A percentile compares a stretch with the other conserved stretches of the same genome.
These are phyloP conservation scores for Orbilia oligospora DNA, from an alignment of 2,329 filamentous ascomycete species.

Conservation along the genomic window DNA sequence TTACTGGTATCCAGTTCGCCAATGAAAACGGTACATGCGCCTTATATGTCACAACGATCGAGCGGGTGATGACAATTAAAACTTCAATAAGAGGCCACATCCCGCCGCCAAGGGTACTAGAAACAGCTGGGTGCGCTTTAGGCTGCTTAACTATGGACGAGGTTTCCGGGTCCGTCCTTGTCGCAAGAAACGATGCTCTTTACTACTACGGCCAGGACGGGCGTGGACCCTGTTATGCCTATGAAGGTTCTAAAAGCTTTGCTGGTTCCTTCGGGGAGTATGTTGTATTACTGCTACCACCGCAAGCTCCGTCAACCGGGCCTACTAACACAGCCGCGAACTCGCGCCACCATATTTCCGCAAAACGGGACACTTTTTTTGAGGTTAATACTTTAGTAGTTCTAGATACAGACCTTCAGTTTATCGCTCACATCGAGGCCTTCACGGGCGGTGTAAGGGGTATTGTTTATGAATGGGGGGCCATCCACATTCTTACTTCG, in stretches of 20 bases:
- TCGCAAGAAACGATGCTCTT: conserved; percentile 94
- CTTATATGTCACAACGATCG: conserved; percentile 92
- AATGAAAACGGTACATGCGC: conserved; percentile 74
- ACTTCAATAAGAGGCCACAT: conserved; percentile 92
- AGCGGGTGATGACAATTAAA: conserved; percentile 85
- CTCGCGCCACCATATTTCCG: conserved; percentile 29
- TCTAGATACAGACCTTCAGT: conserved; percentile 90
- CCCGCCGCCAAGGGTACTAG: conserved; percentile 86
- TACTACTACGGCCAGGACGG: conserved; percentile 92
- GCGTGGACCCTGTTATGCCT: conserved; percentile 87
- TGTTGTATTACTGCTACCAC: conserved; percentile 86
- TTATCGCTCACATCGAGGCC: conserved; percentile 89
- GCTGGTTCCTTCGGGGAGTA: conserved; percentile 87
- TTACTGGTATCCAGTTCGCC: conserved; percentile 87
- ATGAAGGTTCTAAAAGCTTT: conserved; percentile 89
- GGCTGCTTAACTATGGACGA: conserved; percentile 82
- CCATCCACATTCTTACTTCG: conserved; percentile 88
- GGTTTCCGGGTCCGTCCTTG: conserved; percentile 79
- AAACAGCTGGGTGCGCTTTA: conserved; percentile 90
- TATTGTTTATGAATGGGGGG: conserved; percentile 89
- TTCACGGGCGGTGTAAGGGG: conserved; percentile 83
- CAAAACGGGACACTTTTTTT: conserved; percentile 78
- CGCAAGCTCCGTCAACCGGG: conserved; percentile 69
- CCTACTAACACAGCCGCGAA: background rate
- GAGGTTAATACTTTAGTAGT: conserved; percentile 90